Conservation (phyloP, 139 green algal species). For the Chlamydomonas sp. region DNA sequence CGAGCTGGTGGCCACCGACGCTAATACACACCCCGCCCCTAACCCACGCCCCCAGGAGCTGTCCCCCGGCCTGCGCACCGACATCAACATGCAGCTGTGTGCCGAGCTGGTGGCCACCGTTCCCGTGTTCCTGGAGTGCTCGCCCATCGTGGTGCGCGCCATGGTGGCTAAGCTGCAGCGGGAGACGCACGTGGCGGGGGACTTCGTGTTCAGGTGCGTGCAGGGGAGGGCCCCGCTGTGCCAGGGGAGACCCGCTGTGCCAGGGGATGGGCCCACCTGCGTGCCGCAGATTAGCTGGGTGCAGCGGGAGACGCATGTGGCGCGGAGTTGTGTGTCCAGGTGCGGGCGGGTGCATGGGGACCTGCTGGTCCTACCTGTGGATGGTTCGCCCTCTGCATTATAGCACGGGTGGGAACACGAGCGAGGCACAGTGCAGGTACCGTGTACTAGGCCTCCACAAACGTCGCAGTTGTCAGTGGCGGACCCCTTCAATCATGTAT, state of each 20-base stretch:
- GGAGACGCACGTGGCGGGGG: slow-evolving; percentile 42
- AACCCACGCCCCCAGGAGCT: slow-evolving; percentile 34
- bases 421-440: too few species aligned
- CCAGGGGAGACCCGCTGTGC: neutral
- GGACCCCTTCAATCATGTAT: too few species aligned
- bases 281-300: too few species aligned
- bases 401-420: too few species aligned
- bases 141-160: slow-evolving; percentile 40
- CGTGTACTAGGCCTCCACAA: too few species aligned
- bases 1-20: slow-evolving; percentile 38
- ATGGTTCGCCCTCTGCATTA: too few species aligned
- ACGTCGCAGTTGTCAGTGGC: too few species aligned
- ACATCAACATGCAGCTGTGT: slow-evolving; percentile 56
- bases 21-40: neutral
- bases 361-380: too few species aligned
- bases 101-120: slow-evolving; percentile 52
- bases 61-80: slow-evolving; percentile 46
- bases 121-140: slow-evolving; percentile 52
- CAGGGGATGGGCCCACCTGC: too few species aligned
- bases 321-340: too few species aligned
- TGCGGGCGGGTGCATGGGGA: too few species aligned
- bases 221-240: neutral
- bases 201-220: slow-evolving; percentile 43
- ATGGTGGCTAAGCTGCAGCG: slow-evolving; percentile 48
- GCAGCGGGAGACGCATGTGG: too few species aligned